These are phyloP conservation scores for Penicillium sp. DNA, from an alignment of 2,329 filamentous ascomycete genomes.

Conservation along the genomic window DNA sequence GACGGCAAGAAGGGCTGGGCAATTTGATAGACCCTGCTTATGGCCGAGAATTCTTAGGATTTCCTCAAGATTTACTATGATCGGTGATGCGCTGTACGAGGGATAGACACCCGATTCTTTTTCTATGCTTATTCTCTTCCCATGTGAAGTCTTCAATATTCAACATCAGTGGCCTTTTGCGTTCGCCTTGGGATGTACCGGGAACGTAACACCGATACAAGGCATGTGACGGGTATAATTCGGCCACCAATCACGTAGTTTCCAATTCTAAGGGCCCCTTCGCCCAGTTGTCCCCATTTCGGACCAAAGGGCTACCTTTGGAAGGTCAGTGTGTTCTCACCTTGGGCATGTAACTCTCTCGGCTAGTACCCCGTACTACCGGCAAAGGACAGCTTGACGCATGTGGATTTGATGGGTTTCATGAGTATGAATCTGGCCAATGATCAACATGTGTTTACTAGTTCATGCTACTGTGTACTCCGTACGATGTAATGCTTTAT, in stretches of 20 bases:
- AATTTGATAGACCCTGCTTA: conserved; percentile 8
- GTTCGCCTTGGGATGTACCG: neutral
- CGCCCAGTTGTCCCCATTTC: conserved; percentile 8
- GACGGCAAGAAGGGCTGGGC: conserved; percentile 28
- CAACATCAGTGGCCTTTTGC: neutral
- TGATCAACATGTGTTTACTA: neutral
- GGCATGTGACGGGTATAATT: conserved; percentile 26
- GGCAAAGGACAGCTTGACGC: neutral
- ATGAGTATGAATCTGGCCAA: neutral
- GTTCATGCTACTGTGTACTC: neutral
- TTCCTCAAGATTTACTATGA: neutral
- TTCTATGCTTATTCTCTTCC: neutral
- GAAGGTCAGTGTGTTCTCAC: conserved; percentile 5
- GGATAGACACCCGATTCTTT: neutral
- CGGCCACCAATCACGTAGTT: conserved; percentile 25
- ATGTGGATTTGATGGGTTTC: conserved; percentile 11
- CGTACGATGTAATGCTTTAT: neutral
- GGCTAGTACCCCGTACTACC: conserved; percentile 16
- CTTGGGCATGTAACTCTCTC: conserved; percentile 1
- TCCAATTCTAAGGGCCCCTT: conserved; percentile 19
- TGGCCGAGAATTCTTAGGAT: neutral
- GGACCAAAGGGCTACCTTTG: conserved; percentile 17
- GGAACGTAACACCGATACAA: conserved; percentile 25
- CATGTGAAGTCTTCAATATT: neutral
- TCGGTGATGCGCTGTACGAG: neutral